Evolutionary conservation across 768 basidiomycete species (phyloP).

Genomic region (Tylopilus plumbeoviolaceoides): DNA sequence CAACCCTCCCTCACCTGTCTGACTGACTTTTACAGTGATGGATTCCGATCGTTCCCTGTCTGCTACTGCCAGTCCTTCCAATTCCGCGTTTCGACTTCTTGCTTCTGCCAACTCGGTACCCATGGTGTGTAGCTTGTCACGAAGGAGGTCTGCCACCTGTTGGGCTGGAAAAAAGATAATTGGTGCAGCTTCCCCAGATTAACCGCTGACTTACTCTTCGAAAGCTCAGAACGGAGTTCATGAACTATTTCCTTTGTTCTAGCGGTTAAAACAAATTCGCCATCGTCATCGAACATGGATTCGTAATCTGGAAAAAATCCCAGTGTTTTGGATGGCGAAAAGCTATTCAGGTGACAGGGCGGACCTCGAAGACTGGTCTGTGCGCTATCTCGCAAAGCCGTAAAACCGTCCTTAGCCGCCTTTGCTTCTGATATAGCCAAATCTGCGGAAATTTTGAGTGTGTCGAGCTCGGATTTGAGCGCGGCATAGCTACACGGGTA

Average conservation of each 20-base stretch:
- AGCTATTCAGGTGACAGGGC: neutral
- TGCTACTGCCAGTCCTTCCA: conserved; percentile 28
- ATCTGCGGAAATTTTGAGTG: conserved; percentile 23
- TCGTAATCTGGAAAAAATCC: conserved; percentile 25
- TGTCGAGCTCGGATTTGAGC: conserved; percentile 29
- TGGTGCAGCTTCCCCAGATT: neutral
- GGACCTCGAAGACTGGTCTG: conserved; percentile 25
- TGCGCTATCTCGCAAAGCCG: conserved; percentile 20
- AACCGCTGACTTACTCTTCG: conserved; percentile 26
- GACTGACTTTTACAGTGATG: conserved; percentile 19
- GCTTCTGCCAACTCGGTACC: conserved; percentile 42
- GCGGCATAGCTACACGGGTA: conserved; percentile 21
- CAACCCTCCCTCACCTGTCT: conserved; percentile 19
- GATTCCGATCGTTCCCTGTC: conserved; percentile 24
- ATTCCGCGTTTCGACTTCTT: conserved; percentile 34
- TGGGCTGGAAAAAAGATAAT: conserved; percentile 35
- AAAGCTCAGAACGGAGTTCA: conserved; percentile 35
- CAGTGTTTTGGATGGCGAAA: neutral
- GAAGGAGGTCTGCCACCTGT: conserved; percentile 46
- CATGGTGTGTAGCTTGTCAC: conserved; percentile 41
- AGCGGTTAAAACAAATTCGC: conserved; percentile 22
- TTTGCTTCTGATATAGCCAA: conserved; percentile 25
- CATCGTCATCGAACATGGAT: conserved; percentile 25
- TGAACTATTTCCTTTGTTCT: conserved; percentile 28
- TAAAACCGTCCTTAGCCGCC: conserved; percentile 24